Base-by-base conservation (phyloP, 257 asterid species). In the Anisodus acutangulus region DNA sequence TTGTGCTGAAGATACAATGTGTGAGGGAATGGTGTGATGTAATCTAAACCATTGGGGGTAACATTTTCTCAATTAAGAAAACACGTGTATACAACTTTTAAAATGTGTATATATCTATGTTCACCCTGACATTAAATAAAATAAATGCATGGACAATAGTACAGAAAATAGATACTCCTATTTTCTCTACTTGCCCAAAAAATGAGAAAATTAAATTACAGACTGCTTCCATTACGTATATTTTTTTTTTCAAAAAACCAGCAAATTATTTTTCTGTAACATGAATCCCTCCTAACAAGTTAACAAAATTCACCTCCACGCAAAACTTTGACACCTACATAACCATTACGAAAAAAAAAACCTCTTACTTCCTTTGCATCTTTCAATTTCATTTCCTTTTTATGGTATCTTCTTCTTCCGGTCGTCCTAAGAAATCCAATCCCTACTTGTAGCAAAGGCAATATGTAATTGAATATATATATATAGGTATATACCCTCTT, bases 391-490 rank as follows among this genome's bases (percentile, higher is more conserved):
- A 78, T 78, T 53, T 78, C 41, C 81, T 26, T 53, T 26, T 26
- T n/a, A 78, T 78, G 0, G 15, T 3, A 12, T 12, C 31, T 53
- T 51, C 45, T 76, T 76, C 47, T 7, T 49, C 37, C 22, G 19
- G 43, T 37, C n/a, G 15, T 74, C 79, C 58, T 16, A 69, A 13
- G 45, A 51, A 76, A 53, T 78, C 43, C 9, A 54, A 78, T 51
- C 22, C 64, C 6, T 7, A 78, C 19, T 78, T 53, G 64, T 64
- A 26, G 64, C 81, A 26, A 47, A 53, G 47, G 26, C 64, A 78
- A 26, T 26, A 78, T 78, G 81, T 78, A 53, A 78, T 78, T 78
- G 81, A 53, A 78, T 13, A 51, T 22, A 41, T 13, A 51, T 76
- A 15, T 26, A 39, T 37, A 67, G 11, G 49, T 67, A 10, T 31